A percentile compares a stretch with the other conserved stretches of the same genome.
phyloP scores from a whole-genome alignment of 1,284 basidiomycete genomes.

The Chalciporus sp. region DNA sequence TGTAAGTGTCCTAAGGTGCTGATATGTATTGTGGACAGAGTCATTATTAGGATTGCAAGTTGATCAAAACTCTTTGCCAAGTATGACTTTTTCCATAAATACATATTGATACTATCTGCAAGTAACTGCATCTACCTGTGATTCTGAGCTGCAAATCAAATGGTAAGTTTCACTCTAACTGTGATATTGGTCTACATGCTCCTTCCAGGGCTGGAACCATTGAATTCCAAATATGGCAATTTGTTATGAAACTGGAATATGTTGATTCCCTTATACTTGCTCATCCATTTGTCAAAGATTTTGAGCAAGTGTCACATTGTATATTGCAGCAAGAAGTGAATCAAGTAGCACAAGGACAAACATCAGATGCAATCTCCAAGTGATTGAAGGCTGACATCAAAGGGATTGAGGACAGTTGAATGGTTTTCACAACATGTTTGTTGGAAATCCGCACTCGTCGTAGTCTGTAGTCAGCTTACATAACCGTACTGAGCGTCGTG shows the following conservation, averaged over 20 bases:
- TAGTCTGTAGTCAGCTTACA: no score
- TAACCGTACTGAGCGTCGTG: no score
- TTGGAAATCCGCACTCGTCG: no score
- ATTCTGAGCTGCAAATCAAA: conserved; percentile 87
- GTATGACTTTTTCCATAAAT: conserved; percentile 97
- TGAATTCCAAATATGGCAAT: conserved; percentile 93
- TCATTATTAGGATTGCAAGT: conserved; percentile 81
- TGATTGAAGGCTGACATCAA: conserved; percentile 83
- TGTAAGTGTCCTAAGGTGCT: conserved; percentile 41
- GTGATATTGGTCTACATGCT: conserved; percentile 23
- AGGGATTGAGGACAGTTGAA: conserved; percentile 74
- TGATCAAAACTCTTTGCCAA: conserved; percentile 94
- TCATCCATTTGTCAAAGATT: conserved; percentile 95
- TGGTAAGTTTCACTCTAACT: conserved; percentile 62
- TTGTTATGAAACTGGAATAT: conserved; percentile 97
- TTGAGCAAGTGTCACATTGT: conserved; percentile 87
- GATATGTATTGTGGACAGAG: conserved; percentile 93
- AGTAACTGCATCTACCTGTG: conserved; percentile 90
- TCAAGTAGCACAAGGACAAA: conserved; percentile 87
- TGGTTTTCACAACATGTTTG: conserved; percentile 89
- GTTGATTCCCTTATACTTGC: conserved; percentile 90
- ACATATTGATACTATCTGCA: conserved; percentile 99
- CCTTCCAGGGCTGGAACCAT: conserved; percentile 84
- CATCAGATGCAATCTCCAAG: conserved; percentile 70
- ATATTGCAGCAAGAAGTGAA: conserved; percentile 85